Evolutionary conservation across 2,329 filamentous ascomycete genomes (phyloP).

Genomic region (Atkinsonella hypoxylon): DNA sequence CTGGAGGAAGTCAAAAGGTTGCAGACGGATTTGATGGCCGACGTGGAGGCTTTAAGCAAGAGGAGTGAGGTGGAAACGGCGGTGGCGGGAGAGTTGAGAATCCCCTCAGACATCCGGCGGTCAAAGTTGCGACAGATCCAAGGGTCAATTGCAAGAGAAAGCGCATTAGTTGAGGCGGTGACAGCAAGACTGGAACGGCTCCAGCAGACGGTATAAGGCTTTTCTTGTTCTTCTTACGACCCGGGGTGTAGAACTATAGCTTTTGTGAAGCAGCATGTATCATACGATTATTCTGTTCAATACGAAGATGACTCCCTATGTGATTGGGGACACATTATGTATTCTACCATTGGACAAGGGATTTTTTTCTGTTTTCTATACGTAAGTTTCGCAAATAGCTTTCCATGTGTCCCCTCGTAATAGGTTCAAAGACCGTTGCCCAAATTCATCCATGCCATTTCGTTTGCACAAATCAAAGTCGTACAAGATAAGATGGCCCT

Average conservation of each 20-base stretch:
- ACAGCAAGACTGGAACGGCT: conserved; percentile 50
- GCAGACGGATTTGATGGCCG: conserved; percentile 28
- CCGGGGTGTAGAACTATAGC: neutral
- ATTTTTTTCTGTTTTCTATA: neutral
- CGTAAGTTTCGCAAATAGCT: neutral
- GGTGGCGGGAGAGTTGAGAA: conserved; percentile 32
- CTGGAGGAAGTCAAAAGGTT: conserved; percentile 35
- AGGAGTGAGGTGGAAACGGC: conserved; percentile 14
- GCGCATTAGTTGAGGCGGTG: conserved; percentile 55
- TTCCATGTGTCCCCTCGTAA: neutral
- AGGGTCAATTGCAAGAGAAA: conserved; percentile 51
- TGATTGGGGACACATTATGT: neutral
- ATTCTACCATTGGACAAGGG: neutral
- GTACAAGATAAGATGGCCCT: no score
- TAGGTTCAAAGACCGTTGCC: neutral
- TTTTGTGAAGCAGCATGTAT: neutral
- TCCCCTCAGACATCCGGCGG: conserved; percentile 48
- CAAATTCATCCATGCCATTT: neutral
- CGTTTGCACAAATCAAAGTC: neutral
- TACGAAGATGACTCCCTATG: neutral
- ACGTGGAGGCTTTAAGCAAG: conserved; percentile 34
- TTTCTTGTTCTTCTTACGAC: neutral
- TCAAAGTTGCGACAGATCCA: conserved; percentile 54
- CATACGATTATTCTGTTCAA: neutral
- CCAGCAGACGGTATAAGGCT: conserved; percentile 20